Conservation (phyloP, 2,329 filamentous ascomycete genomes). For the Colletotrichum sp. region DNA sequence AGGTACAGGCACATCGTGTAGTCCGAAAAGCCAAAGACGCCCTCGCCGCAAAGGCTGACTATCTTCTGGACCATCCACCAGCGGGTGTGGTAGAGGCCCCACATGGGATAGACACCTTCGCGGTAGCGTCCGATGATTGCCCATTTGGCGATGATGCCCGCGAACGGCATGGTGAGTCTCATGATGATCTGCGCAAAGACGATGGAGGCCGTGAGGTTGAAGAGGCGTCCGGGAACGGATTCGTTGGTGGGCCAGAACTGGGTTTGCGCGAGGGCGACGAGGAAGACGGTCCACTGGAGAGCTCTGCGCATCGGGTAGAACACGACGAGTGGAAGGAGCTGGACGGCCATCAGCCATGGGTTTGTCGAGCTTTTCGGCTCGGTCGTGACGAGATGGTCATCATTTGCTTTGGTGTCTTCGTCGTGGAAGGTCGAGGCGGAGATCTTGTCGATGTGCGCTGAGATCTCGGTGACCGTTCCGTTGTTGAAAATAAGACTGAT, state of each 20-base stretch:
- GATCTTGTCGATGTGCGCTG: slow-evolving; percentile 37
- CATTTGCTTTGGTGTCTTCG: background rate
- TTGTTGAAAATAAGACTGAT: slow-evolving; percentile 57
- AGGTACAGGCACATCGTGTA: slow-evolving; percentile 48
- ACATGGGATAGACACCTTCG: slow-evolving; percentile 63
- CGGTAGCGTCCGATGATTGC: slow-evolving; percentile 56
- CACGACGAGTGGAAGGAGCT: slow-evolving; percentile 53
- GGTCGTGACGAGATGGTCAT: slow-evolving; percentile 31
- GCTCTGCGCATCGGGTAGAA: slow-evolving; percentile 57
- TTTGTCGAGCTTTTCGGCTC: slow-evolving; percentile 54
- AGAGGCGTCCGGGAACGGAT: slow-evolving; percentile 46
- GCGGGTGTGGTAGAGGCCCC: slow-evolving; percentile 60
- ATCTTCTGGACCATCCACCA: slow-evolving; percentile 66
- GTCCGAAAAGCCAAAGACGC: slow-evolving; percentile 47
- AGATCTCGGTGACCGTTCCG: slow-evolving; percentile 47
- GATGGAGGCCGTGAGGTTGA: slow-evolving; percentile 53
- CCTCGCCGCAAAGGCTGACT: slow-evolving; percentile 51
- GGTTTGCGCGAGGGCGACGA: slow-evolving; percentile 48
- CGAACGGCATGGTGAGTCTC: slow-evolving; percentile 43
- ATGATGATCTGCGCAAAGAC: slow-evolving; percentile 44
- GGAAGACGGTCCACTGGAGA: slow-evolving; percentile 57
- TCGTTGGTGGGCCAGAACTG: slow-evolving; percentile 43
- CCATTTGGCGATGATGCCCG: slow-evolving; percentile 60
- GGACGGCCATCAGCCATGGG: slow-evolving; percentile 50
- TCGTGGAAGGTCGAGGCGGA: slow-evolving; percentile 8